phyloP scores from a whole-genome alignment of 495 filamentous ascomycete genomes.

The Thozetella sp. region DNA sequence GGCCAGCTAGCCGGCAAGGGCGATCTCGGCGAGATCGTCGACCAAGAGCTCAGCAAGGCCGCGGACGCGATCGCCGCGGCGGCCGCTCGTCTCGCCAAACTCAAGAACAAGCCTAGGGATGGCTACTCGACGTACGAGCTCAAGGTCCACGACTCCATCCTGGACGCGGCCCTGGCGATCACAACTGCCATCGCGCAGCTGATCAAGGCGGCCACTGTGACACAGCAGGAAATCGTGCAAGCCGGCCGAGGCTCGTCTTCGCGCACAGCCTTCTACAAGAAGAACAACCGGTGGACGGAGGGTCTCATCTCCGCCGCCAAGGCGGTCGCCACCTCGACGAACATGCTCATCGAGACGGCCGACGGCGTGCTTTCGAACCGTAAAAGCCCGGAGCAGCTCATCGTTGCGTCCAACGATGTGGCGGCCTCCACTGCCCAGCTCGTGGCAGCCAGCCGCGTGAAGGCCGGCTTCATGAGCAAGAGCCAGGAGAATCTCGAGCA shows the following conservation, averaged over 20 bases:
- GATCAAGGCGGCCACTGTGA: conserved; percentile 92
- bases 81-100: conserved; percentile 81
- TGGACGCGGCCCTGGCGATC: conserved; percentile 92
- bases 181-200: conserved; percentile 95
- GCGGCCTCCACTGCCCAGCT: conserved; percentile 95
- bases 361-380: conserved; percentile 91
- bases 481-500: conserved; percentile 88
- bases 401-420: conserved; percentile 96
- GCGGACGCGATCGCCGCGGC: conserved; percentile 94
- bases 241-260: conserved; percentile 88
- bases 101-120: conserved; percentile 91
- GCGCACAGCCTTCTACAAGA: conserved; percentile 98
- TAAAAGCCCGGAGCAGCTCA: conserved; percentile 94
- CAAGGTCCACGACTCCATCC: conserved; percentile 89
- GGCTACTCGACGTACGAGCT: conserved; percentile 97
- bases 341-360: conserved; percentile 94
- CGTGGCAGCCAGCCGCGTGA: conserved; percentile 92
- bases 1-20: conserved; percentile 79
- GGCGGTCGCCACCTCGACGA: conserved; percentile 88
- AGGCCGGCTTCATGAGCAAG: conserved; percentile 97
- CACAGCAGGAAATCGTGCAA: conserved; percentile 96
- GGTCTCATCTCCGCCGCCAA: conserved; percentile 96
- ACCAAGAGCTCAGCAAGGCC: conserved; percentile 89
- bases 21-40: conserved; percentile 91
- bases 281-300: conserved; percentile 96